Conservation (phyloP, 2,329 filamentous ascomycete species). For the Biscogniauxia marginata region DNA sequence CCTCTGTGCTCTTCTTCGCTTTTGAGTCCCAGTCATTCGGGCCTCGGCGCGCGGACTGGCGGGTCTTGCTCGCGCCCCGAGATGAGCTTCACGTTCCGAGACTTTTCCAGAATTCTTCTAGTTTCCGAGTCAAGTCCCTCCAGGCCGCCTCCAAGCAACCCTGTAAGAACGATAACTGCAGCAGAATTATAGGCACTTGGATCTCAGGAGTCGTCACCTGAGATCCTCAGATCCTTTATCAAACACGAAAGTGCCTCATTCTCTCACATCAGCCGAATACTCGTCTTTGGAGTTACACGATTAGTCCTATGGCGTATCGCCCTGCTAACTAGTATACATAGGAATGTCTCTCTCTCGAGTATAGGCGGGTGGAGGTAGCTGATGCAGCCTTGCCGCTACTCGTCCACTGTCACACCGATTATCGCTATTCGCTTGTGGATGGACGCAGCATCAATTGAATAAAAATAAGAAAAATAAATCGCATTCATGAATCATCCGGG, state of each 20-base stretch:
- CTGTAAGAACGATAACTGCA: neutral
- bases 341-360: neutral
- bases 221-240: neutral
- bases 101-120: neutral
- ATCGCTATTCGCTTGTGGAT: neutral
- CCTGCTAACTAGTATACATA: neutral
- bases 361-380: neutral
- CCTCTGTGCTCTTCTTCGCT: neutral
- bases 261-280: constrained; percentile 1
- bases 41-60: constrained; percentile 16
- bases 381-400: neutral
- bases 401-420: neutral
- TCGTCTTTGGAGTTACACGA: neutral
- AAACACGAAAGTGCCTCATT: neutral
- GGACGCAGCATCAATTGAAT: neutral
- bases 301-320: neutral
- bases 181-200: neutral
- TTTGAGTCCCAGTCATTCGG: constrained; percentile 1
- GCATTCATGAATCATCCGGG: neutral
- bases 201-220: neutral
- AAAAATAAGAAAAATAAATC: neutral
- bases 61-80: constrained; percentile 20
- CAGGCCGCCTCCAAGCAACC: neutral
- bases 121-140: neutral
- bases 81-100: neutral